Evolutionary conservation across 2,329 filamentous ascomycete species (phyloP), one percentile per base, ranked within the genome.

Genomic region (Davidsoniella virescens): DNA sequence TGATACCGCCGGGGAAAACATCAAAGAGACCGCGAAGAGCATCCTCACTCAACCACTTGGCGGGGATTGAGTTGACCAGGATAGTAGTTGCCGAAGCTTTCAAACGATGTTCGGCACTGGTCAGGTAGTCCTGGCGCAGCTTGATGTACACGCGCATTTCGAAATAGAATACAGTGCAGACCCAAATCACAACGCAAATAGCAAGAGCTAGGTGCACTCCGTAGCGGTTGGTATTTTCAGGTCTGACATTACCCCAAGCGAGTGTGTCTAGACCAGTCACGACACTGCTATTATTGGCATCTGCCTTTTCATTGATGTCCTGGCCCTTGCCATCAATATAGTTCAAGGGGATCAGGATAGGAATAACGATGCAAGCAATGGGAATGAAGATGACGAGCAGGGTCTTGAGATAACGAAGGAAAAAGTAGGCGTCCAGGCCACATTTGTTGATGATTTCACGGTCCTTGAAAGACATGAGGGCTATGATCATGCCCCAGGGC

Each of bases 401-500:
- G 63, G 60, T 75, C 56, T 75, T 75, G 12, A 78, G 75, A 60
- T 94, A 98, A 55, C 93, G 84, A 1, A 98, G 72, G 64, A 98
- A 98, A 69, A 96, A 94, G 67, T 94, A 98, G 59, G 90, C 87
- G 62, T 98, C 92, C 8, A 98, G 75, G 16, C 92, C 92, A 57
- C 90, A 95, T 64, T 95, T 94, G 49, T 90, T 82, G 59, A 98
- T 94, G 57, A 98, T 78, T 57, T 94, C 86, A 10, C 85, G 72
- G 54, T 85, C 75, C 70, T 78, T 63, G 67, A 85, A 67, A 68
- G 80, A 63, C 67, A 84, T 71, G 71, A 94, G 56, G 69, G 68
- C 62, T 64, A 74, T 61, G 57, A 77, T 56, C 52, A 80, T 63
- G 12, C 67, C 67, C 62, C 73, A 68, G 37, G 72, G 67, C 44